A percentile compares a stretch with the other conserved stretches of the same genome.
phyloP scores from a whole-genome alignment of 306 rosid species.

The Prunus mongolica region DNA sequence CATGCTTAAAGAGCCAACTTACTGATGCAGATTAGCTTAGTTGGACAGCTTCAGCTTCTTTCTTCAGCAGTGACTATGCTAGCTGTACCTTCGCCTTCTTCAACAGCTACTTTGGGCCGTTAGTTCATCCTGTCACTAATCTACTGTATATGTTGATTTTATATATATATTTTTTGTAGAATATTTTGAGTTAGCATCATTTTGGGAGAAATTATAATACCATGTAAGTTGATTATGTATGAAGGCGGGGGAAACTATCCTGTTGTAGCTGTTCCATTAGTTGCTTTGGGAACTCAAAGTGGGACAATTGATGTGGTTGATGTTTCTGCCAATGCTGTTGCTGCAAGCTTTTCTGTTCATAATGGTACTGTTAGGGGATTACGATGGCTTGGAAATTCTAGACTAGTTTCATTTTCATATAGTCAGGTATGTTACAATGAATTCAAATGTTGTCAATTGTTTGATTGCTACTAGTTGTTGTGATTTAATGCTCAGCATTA shows the following conservation, averaged over 20 bases:
- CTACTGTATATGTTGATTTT: conserved; percentile 31
- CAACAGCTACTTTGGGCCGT: conserved; percentile 95
- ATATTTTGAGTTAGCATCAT: conserved; percentile 6
- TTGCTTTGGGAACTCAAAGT: conserved; percentile 92
- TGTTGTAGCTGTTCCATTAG: conserved; percentile 94
- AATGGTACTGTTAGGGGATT: conserved; percentile 77
- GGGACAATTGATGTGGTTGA: conserved; percentile 87
- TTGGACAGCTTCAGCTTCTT: conserved; percentile 98
- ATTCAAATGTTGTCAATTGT: conserved; percentile 13
- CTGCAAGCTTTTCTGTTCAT: conserved; percentile 85
- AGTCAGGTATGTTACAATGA: conserved; percentile 55
- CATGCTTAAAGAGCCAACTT: conserved; percentile 14
- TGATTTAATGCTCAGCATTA: background rate
- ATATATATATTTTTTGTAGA: conserved; percentile 7
- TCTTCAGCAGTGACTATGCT: conserved; percentile 87
- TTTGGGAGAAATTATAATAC: background rate
- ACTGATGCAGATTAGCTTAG: conserved; percentile 76
- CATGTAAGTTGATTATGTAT: conserved; percentile 26
- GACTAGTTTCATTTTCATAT: conserved; percentile 96
- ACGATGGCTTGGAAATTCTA: conserved; percentile 98
- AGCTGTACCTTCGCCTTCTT: conserved; percentile 94
- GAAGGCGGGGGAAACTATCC: conserved; percentile 96
- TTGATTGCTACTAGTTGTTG: conserved; percentile 4
- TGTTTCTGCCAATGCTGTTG: conserved; percentile 87
- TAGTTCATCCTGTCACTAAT: conserved; percentile 45